Evolutionary conservation across 495 filamentous ascomycete species (phyloP), one percentile per base, ranked within the genome.

Genomic region (Penicillium mononematosum): DNA sequence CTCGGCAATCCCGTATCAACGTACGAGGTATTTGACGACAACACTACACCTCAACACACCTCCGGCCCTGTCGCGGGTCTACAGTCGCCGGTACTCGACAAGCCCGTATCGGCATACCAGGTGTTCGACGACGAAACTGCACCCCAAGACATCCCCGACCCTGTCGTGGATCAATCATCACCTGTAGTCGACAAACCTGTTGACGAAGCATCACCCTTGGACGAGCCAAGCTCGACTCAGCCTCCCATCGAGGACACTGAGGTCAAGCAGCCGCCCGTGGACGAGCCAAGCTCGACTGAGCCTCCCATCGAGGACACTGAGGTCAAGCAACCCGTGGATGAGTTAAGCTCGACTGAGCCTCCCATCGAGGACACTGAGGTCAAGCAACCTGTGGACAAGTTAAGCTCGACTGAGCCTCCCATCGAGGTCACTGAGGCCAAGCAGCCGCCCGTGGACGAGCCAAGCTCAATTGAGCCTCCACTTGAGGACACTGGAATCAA

Each of bases 141-240:
- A 50, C 54, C 19, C 17, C 12, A 19, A 32, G 16, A 14, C n/a
- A 20, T 1, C 6, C 4, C 25, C 17, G 20, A 49, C 12, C 36
- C 45, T 49, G 25, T 58, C 42, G 31, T 56, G 38, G 50, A 46
- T 49, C 58, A 70, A 58, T 45, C 58, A 41, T 48, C 51, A 10
- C 44, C 61, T 53, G 56, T 67, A 59, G 63, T 65, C 27, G 63
- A 64, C 60, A 61, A 55, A 9, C 43, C 43, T 27, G n/a, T 39
- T n/a, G 44, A 55, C 43, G 44, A 29, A 39, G 32, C 17, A 42
- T 57, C 27, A 48, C 24, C 19, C 32, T 46, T 32, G 42, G 49
- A 50, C 22, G 53, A 41, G 47, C 36, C 46, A 64, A 45, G 14
- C 25, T 49, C 12, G 24, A 17, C 32, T 12, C 42, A 61, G 45